These are phyloP conservation scores for Lathyrus sativus DNA, from an alignment of 306 rosid genomes.

Conservation along the genomic window DNA sequence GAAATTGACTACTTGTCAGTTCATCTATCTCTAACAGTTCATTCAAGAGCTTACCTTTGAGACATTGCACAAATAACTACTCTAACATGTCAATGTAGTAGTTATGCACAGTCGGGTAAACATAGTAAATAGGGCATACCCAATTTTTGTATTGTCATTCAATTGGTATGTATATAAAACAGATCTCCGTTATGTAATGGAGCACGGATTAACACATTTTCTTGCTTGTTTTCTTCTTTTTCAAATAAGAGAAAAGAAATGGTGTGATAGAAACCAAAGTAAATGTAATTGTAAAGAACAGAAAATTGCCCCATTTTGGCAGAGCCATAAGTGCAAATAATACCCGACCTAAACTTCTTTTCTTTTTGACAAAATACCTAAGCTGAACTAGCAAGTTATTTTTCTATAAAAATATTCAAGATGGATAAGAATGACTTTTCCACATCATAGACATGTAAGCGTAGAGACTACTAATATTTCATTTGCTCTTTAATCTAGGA, in stretches of 20 bases:
- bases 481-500: slow-evolving; percentile 13
- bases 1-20: background rate
- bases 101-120: background rate
- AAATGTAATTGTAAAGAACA: background rate
- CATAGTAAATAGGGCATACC: background rate
- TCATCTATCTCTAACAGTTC: background rate
- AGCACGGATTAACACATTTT: background rate
- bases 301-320: background rate
- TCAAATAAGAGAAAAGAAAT: background rate
- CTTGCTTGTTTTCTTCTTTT: background rate
- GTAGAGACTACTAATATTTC: background rate
- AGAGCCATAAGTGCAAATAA: slow-evolving; percentile 1
- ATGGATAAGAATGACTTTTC: background rate
- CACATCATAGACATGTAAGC: background rate
- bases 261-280: background rate
- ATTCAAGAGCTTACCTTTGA: background rate
- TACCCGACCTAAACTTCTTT: too few species aligned
- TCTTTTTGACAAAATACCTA: background rate
- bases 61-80: background rate
- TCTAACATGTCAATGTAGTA: too few species aligned
- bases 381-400: slow-evolving; percentile 7
- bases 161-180: background rate
- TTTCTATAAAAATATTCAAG: background rate
- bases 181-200: background rate
- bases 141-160: background rate